Base-by-base conservation (phyloP, 768 basidiomycete species). In the Boletus rubescentipes region DNA sequence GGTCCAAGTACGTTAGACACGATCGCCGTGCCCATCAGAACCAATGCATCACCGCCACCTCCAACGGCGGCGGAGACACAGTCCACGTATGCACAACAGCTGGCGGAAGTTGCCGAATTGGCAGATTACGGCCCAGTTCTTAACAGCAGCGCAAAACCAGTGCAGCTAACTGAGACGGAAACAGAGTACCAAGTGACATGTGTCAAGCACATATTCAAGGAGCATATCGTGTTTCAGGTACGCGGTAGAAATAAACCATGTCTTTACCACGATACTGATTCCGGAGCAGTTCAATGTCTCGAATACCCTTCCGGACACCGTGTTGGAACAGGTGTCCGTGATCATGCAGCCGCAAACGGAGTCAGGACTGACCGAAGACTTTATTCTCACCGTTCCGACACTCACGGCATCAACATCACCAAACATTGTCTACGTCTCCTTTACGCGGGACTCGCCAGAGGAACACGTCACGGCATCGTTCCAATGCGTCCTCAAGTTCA, bases 111-210 rank as follows among this genome's bases (percentile, higher is more conserved):
- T 26, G 87, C 94, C 20, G 91, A 98, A 64, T 83, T 99, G 54
- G 81, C 81, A 5, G 74, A 78, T 9, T 98, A 96, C 70, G 97
- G 97, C 10, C 71, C 88, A 45, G 84, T 97, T 46, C 78, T 95
- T 66, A 93, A 87, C 73, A 98, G 93, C 79, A 91, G 84, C 58
- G 59, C 80, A 35, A 91, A 85, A 61, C 86, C 89, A 11, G 73
- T 80, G 21, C 90, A 88, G 58, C 84, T 98, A 53, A 98, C 97
- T 14, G 97, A 99, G 74, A 89, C 83, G 64, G 97, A 98, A 74
- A 98, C 94, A 5, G 97, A 98, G 73, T 99, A 98, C 67, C 93
- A 97, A 66, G 96, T 98, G 43, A 85, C 89, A 10, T 92, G 91
- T 62, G 91, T 97, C 72, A 98, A 98, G 75, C 97, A 99, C 70